phyloP scores from a whole-genome alignment of 495 filamentous ascomycete species.

The Parachaetomium inaequale region DNA sequence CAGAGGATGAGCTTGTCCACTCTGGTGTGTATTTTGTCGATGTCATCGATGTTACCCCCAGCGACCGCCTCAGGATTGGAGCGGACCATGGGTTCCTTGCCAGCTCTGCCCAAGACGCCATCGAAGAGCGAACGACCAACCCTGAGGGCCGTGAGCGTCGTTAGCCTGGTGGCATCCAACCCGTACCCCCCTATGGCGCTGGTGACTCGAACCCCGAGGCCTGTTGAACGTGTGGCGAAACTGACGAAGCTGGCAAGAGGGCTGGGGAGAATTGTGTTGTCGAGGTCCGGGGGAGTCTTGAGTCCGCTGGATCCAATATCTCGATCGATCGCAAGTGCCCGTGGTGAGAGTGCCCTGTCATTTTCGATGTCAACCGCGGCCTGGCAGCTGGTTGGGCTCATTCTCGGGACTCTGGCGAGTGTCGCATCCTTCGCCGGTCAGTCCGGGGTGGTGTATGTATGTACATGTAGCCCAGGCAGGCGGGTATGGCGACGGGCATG shows the following conservation, averaged over 20 bases:
- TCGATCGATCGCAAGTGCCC: background rate
- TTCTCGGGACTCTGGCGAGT: background rate
- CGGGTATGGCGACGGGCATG: too few species aligned
- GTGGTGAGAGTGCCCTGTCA: background rate
- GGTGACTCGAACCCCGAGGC: constrained; percentile 66
- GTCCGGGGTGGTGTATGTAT: too few species aligned
- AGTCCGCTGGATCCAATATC: too few species aligned
- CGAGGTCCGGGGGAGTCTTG: constrained; percentile 26
- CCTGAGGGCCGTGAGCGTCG: constrained; percentile 67
- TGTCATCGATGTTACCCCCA: constrained; percentile 57
- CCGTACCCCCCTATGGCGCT: constrained; percentile 62
- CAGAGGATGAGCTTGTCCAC: constrained; percentile 65
- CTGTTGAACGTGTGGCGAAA: constrained; percentile 63
- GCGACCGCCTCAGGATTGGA: constrained; percentile 37
- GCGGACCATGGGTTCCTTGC: constrained; percentile 53
- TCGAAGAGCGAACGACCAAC: constrained; percentile 64
- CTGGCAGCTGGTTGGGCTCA: background rate
- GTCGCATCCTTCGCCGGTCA: background rate
- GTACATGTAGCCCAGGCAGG: too few species aligned
- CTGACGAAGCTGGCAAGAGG: constrained; percentile 68
- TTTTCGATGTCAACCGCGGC: background rate
- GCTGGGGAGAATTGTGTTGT: constrained; percentile 61
- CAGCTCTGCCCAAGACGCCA: constrained; percentile 63
- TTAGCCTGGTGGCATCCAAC: constrained; percentile 61
- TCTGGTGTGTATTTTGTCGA: constrained; percentile 59